Conservation (phyloP, 345 rosid genomes). For the Citrus mangshanensis region DNA sequence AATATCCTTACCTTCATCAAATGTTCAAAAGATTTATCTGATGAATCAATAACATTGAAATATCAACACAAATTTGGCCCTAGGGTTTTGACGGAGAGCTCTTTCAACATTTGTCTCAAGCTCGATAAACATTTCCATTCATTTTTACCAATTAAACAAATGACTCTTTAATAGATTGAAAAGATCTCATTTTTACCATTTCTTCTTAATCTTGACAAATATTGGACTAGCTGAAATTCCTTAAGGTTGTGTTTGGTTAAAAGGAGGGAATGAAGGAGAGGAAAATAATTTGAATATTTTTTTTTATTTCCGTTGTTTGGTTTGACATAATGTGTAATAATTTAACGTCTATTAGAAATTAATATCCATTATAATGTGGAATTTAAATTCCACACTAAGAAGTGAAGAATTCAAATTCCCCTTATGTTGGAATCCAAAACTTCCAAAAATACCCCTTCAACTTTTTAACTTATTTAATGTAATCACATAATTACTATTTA, state of each 20-base stretch:
- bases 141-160: background rate
- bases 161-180: background rate
- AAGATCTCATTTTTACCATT: too few relatives aligned
- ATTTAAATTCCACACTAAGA: rapidly evolving
- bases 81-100: background rate
- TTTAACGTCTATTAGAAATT: too few relatives aligned
- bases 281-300: too few relatives aligned
- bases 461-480: too few relatives aligned
- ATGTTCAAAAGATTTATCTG: background rate
- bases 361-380: rapidly evolving
- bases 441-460: rapidly evolving
- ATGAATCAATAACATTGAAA: background rate
- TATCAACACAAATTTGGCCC: background rate
- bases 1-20: background rate
- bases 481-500: too few relatives aligned
- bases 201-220: background rate
- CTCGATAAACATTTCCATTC: background rate
- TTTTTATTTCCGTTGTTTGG: rapidly evolving
- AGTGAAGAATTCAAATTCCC: too few relatives aligned
- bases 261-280: too few relatives aligned
- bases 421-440: rapidly evolving
- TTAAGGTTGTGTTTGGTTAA: too few relatives aligned
- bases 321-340: too few relatives aligned
- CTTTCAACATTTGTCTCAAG: background rate
- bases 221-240: background rate